phyloP scores from a whole-genome alignment of 108 stramenopile species.

The Hondaea fermentalgiana region DNA sequence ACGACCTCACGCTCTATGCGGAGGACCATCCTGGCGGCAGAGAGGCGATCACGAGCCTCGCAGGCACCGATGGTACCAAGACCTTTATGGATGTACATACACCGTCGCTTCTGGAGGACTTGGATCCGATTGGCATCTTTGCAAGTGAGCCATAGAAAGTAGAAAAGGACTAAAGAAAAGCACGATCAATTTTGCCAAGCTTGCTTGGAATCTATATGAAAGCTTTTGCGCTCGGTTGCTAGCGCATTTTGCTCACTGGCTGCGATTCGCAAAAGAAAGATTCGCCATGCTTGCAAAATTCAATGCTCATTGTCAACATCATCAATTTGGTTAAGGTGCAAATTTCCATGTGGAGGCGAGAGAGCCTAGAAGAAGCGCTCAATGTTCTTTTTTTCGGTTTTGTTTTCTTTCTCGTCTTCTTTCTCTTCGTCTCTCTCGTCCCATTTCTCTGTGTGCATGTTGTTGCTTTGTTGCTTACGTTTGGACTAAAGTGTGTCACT shows the following conservation, averaged over 20 bases:
- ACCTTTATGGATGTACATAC: slow-evolving; percentile 74
- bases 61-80: slow-evolving; percentile 70
- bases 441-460: not conserved
- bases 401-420: not conserved
- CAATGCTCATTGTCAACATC: too few relatives aligned
- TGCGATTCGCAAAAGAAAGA: too few relatives aligned
- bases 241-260: too few relatives aligned
- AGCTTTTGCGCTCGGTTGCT: too few relatives aligned
- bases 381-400: not conserved
- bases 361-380: too few relatives aligned
- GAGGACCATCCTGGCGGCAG: slow-evolving; percentile 81
- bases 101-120: slow-evolving; percentile 65
- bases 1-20: slow-evolving; percentile 79
- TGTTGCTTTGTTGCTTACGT: not conserved
- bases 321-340: too few relatives aligned
- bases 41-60: slow-evolving; percentile 64
- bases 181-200: too few relatives aligned
- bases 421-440: not conserved
- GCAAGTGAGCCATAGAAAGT: not conserved
- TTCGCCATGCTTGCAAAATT: too few relatives aligned
- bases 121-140: slow-evolving; percentile 27
- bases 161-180: too few relatives aligned
- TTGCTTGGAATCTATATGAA: too few relatives aligned
- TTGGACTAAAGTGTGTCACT: not conserved
- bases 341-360: too few relatives aligned